Percentiles rank a stretch among this genome's conserved stretches.
Conservation (phyloP, 78 protist species). For the Dictyostelium purpureum region DNA sequence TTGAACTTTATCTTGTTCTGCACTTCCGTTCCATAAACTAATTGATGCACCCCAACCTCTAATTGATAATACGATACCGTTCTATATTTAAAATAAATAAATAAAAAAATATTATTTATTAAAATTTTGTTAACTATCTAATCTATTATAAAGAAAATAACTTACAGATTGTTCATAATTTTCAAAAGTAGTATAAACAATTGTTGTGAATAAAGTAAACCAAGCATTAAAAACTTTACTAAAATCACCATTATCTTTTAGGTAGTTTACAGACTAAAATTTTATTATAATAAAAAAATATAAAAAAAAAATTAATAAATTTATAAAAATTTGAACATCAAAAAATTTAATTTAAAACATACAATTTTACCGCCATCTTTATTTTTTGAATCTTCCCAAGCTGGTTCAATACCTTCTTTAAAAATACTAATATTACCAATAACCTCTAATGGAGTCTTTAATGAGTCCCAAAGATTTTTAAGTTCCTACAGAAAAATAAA, state of each 20-base stretch:
- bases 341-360: background rate
- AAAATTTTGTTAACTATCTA: background rate
- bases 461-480: conserved; percentile 14
- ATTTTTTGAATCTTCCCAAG: conserved; percentile 66
- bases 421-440: conserved; percentile 62
- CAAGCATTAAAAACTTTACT: conserved; percentile 42
- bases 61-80: conserved; percentile 69
- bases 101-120: background rate
- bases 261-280: conserved; percentile 49
- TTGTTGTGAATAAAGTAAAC: conserved; percentile 61
- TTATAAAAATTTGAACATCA: background rate
- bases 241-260: conserved; percentile 55
- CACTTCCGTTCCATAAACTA: conserved; percentile 47
- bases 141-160: background rate
- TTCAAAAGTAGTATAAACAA: conserved; percentile 59
- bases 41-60: conserved; percentile 76
- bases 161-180: conserved; percentile 54
- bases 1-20: conserved; percentile 41
- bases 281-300: background rate
- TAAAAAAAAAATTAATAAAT: background rate
- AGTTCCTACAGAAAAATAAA: background rate
- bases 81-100: background rate
- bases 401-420: conserved; percentile 76
- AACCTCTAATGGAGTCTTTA: conserved; percentile 37
- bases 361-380: conserved; percentile 78